phyloP scores from a whole-genome alignment of 371 early-diverging fungal species.

The Dentiscutata heterogama region DNA sequence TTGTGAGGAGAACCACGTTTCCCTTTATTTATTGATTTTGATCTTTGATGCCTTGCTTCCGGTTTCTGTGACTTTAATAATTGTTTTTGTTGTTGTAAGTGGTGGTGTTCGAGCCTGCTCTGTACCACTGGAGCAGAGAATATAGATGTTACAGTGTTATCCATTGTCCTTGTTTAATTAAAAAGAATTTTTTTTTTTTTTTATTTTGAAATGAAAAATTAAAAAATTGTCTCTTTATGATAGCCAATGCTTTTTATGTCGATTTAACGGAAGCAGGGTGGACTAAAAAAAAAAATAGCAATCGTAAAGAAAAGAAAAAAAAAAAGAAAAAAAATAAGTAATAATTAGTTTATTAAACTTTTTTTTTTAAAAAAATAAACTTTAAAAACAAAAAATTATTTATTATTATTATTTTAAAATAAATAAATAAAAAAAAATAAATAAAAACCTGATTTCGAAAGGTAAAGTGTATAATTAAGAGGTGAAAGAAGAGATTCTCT shows the following conservation, averaged over 20 bases:
- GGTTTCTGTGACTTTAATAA: neutral
- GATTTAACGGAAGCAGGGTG: neutral
- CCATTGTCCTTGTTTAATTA: slow-evolving; percentile 8
- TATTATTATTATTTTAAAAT: too few relatives aligned
- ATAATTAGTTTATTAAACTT: too few relatives aligned
- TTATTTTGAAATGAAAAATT: neutral
- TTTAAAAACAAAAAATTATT: neutral
- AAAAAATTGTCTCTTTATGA: neutral
- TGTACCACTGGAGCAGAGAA: slow-evolving; percentile 46
- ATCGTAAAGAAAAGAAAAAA: too few relatives aligned
- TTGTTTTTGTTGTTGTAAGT: slow-evolving; percentile 21
- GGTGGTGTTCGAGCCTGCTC: slow-evolving; percentile 49
- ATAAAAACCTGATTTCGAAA: too few relatives aligned
- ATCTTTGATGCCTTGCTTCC: slow-evolving; percentile 21
- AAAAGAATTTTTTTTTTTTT: neutral
- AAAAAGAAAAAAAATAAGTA: neutral
- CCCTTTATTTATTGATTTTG: slow-evolving; percentile 31
- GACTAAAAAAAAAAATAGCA: too few relatives aligned
- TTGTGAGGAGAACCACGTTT: slow-evolving; percentile 20
- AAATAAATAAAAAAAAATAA: neutral
- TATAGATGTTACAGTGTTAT: neutral
- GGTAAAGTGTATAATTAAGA: neutral
- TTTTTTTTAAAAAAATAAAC: neutral
- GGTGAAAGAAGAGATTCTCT: slow-evolving; percentile 3
- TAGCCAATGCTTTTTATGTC: neutral